Evolutionary conservation across 148 eudicot genomes (phyloP).

Genomic region (Chenopodium suecicum): DNA sequence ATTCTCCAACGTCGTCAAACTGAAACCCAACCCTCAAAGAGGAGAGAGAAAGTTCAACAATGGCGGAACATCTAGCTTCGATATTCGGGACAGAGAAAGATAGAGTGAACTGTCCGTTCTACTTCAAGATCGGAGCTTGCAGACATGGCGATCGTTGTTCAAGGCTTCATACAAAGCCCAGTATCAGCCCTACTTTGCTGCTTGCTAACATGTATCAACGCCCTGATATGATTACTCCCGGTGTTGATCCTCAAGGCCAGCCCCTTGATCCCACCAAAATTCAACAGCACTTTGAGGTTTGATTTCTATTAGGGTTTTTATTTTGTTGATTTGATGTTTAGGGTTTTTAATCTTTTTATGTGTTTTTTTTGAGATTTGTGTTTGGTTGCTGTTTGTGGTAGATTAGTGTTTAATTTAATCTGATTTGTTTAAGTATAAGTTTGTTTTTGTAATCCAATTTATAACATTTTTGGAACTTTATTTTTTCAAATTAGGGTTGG

Average conservation of each 20-base stretch:
- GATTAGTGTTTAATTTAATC: background rate
- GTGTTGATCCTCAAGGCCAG: slow-evolving; percentile 78
- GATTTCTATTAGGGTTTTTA: background rate
- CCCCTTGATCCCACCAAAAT: slow-evolving; percentile 72
- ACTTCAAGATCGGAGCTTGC: slow-evolving; percentile 93
- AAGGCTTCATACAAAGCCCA: slow-evolving; percentile 76
- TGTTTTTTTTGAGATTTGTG: no score
- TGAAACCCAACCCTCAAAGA: background rate
- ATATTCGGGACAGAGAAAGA: slow-evolving; percentile 92
- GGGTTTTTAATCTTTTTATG: background rate
- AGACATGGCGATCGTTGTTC: slow-evolving; percentile 83
- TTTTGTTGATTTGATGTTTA: background rate
- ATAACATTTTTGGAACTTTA: background rate
- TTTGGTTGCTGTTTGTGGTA: background rate
- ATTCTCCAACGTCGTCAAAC: no score
- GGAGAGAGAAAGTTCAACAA: slow-evolving; percentile 10
- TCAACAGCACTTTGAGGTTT: slow-evolving; percentile 75
- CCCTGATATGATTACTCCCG: slow-evolving; percentile 83
- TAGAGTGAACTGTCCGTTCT: slow-evolving; percentile 85
- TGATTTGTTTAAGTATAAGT: background rate
- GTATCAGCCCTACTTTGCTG: slow-evolving; percentile 66
- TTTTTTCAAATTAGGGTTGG: background rate
- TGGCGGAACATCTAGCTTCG: slow-evolving; percentile 92
- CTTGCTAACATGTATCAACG: slow-evolving; percentile 86
- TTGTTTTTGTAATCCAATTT: background rate